Base-by-base conservation (phyloP, 106 monocot genomes). In the Dendrobium huoshanense region DNA sequence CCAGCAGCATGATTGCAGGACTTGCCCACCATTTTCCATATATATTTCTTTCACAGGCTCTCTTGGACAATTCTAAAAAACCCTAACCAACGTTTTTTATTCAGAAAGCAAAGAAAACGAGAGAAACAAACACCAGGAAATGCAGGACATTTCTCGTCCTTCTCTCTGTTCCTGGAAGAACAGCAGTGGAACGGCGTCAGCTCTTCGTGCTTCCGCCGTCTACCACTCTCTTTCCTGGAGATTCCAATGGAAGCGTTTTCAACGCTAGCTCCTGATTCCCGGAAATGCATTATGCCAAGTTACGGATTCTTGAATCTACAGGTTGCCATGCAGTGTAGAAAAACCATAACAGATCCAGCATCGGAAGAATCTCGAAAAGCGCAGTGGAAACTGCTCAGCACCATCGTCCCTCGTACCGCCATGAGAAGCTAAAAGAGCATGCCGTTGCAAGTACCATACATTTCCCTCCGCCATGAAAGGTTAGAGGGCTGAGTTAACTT, bases 71-170 rank as follows among this genome's bases (percentile, higher is more conserved):
- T 51, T 9, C 24, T 3, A 22, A 48, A 0, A 49, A 76, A 76
- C 76, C 22, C 76, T 24, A 76, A 51, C 9, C 48, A 76, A 49
- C 45, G 76, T 76, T 76, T 76, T 49, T 15, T 1, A 49, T 49
- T 9, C 49, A 76, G 13, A 76, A 76, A 24, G 45, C 76, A 76
- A 49, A 49, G 16, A 76, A 76, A 76, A 49, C 49, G 27, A 17
- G 76, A 76, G 76, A 76, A 70, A 15, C 70, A 7, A 70, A 70
- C 22, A 41, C 41, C 7, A 18, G 22, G 9, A 74, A 44, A 6
- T 6, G 42, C 9, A 41, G 25, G 41, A 73, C 73, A 40, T 73
- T 73, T 42, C 42, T 29, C 6, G 20, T 73, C 42, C 73, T 37
- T 37, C 13, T 70, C 31, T 70, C 70, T 20, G 7, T 27, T 9